Conservation (phyloP, 768 basidiomycete genomes). For the Leccinum uliginosum region DNA sequence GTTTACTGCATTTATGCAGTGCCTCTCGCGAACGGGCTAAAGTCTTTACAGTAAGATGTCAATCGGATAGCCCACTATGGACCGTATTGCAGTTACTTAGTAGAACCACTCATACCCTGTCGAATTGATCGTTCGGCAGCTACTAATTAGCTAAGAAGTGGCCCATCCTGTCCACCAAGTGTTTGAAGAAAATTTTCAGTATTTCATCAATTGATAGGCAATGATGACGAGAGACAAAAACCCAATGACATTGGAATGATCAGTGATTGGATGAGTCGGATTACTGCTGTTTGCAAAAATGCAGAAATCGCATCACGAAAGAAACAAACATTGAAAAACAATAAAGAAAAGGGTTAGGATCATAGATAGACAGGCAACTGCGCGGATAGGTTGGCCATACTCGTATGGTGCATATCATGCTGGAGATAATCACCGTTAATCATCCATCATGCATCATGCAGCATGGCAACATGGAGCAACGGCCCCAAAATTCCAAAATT, state of each 20-base stretch:
- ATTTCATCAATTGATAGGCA: not conserved
- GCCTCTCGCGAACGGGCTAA: not conserved
- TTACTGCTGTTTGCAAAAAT: not conserved
- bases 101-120: not conserved
- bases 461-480: not conserved
- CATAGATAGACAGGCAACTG: not conserved
- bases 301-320: not conserved
- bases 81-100: too few species aligned
- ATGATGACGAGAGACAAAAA: not conserved
- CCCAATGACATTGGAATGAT: not conserved
- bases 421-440: constrained; percentile 24
- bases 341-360: not conserved
- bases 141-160: not conserved
- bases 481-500: not conserved
- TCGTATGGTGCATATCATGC: constrained; percentile 5
- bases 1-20: not conserved
- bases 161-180: not conserved
- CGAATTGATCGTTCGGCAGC: not conserved
- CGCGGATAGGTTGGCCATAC: not conserved
- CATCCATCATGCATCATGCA: constrained; percentile 7
- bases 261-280: not conserved
- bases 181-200: not conserved
- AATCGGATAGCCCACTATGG: not conserved
- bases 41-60: not conserved
- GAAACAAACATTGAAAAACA: not conserved